Percentiles rank a stretch among this genome's conserved stretches.
Evolutionary conservation across 1,284 basidiomycete genomes (phyloP).

Genomic region (Trametes pubescens): DNA sequence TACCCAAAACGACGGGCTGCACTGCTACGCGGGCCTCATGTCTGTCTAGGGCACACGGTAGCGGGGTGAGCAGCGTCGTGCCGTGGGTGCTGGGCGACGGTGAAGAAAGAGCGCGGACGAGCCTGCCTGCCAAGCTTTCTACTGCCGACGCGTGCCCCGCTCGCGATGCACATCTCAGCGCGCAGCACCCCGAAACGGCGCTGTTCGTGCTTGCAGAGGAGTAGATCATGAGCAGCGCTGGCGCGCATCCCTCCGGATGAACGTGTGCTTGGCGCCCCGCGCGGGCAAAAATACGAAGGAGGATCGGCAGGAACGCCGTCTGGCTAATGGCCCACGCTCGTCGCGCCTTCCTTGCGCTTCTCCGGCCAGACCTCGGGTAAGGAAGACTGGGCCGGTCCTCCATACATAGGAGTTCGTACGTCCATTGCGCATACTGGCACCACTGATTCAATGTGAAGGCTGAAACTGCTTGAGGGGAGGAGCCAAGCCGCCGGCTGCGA

Average conservation of each 20-base stretch:
- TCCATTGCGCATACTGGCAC: not conserved
- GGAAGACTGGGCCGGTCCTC: not conserved
- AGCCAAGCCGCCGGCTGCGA: not conserved
- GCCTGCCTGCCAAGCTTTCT: not conserved
- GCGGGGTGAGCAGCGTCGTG: not conserved
- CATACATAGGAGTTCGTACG: not conserved
- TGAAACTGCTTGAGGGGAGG: not conserved
- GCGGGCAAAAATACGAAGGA: slow-evolving; percentile 3
- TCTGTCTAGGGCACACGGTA: not conserved
- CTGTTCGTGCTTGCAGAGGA: not conserved
- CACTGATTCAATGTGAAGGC: not conserved
- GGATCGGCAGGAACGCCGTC: slow-evolving; percentile 10
- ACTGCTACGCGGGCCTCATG: not conserved
- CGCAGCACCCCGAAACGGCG: not conserved
- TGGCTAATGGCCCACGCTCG: slow-evolving; percentile 10
- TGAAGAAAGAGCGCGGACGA: not conserved
- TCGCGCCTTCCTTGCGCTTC: slow-evolving; percentile 1
- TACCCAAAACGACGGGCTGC: not conserved
- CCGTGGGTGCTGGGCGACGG: not conserved
- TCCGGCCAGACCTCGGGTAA: slow-evolving; percentile 5
- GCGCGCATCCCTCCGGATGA: not conserved
- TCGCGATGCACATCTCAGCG: not conserved
- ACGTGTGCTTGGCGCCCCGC: not conserved
- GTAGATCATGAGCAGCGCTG: not conserved
- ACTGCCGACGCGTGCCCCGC: not conserved